phyloP scores from a whole-genome alignment of 164 flowering plant species.

The Annona cherimola region DNA sequence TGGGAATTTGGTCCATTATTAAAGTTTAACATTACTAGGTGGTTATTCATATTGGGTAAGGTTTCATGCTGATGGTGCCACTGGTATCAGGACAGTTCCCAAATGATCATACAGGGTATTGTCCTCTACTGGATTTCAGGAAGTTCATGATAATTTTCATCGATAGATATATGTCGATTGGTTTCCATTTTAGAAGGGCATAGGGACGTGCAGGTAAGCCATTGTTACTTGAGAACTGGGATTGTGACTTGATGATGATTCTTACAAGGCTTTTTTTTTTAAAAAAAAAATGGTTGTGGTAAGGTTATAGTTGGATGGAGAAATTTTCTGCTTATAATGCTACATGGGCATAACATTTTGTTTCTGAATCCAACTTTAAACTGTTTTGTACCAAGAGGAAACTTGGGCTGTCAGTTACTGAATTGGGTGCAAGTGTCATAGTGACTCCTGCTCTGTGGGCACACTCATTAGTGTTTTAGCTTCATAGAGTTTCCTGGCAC shows the following conservation, averaged over 20 bases:
- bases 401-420: background rate
- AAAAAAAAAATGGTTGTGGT: background rate
- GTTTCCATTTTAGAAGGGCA: background rate
- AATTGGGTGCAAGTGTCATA: background rate
- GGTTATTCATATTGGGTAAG: background rate
- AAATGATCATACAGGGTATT: background rate
- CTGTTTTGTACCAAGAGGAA: background rate
- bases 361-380: background rate
- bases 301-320: background rate
- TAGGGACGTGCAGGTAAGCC: background rate
- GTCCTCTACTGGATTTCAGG: background rate
- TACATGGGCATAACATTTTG: background rate
- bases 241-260: background rate
- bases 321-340: too few relatives aligned
- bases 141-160: background rate
- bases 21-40: background rate
- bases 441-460: conserved; percentile 5
- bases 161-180: background rate
- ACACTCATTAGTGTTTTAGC: background rate
- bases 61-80: background rate
- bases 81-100: background rate
- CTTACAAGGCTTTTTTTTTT: background rate
- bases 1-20: background rate
- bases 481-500: too few relatives aligned
- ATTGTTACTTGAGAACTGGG: background rate